These are phyloP conservation scores for Annulohypoxylon bovei DNA, from an alignment of 495 filamentous ascomycete species.

Conservation along the genomic window DNA sequence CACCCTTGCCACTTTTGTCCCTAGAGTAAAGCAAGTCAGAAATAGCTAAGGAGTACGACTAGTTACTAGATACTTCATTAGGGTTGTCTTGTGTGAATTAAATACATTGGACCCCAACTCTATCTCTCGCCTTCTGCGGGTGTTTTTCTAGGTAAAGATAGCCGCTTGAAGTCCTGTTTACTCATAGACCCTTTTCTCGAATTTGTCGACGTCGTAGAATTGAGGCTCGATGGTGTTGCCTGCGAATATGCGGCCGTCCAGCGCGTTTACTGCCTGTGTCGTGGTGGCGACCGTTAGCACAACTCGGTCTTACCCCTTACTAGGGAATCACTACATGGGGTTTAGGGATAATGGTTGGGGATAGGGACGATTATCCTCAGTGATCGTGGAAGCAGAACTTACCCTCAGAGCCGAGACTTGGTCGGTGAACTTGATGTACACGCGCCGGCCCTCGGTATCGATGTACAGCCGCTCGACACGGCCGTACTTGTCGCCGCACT, in stretches of 20 bases:
- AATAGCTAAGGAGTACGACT: background rate
- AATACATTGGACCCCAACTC: background rate
- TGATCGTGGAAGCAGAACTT: conserved; percentile 48
- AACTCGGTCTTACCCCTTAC: background rate
- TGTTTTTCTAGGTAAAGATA: background rate
- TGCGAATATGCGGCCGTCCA: conserved; percentile 85
- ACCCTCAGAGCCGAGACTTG: conserved; percentile 82
- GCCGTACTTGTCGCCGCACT: conserved; percentile 90
- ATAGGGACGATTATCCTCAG: background rate
- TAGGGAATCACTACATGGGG: background rate
- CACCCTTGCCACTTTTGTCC: no score
- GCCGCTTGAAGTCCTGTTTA: conserved; percentile 19
- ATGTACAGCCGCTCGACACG: conserved; percentile 85
- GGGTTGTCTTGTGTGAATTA: background rate
- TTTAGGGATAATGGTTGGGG: background rate
- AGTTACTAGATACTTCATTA: background rate
- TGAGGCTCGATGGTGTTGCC: conserved; percentile 80
- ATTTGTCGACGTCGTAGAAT: conserved; percentile 83
- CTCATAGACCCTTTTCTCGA: conserved; percentile 76
- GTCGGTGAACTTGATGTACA: conserved; percentile 92
- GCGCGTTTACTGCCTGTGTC: conserved; percentile 81
- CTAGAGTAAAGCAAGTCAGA: background rate
- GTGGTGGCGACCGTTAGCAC: conserved; percentile 21
- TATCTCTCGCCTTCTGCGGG: background rate
- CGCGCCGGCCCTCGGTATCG: conserved; percentile 63